Evolutionary conservation across 2,329 filamentous ascomycete species (phyloP).

Genomic region (Colletotrichum sp.): DNA sequence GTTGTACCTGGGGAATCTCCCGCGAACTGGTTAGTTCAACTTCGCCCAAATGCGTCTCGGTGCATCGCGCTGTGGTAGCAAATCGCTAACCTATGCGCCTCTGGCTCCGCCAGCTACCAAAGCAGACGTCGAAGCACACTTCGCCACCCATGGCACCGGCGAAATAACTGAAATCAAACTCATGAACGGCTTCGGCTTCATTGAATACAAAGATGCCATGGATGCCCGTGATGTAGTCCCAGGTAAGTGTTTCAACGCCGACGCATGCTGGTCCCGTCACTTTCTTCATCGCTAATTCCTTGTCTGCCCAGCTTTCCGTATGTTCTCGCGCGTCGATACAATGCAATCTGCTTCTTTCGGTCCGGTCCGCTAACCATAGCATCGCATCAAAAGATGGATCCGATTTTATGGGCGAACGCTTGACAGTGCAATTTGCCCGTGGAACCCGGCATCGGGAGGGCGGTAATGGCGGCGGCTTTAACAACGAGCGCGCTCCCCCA

Average conservation of each 20-base stretch:
- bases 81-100: background rate
- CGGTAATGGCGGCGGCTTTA: constrained; percentile 37
- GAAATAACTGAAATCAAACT: constrained; percentile 99
- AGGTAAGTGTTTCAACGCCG: constrained; percentile 64
- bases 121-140: constrained; percentile 94
- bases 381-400: constrained; percentile 77
- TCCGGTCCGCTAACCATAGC: constrained; percentile 20
- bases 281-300: background rate
- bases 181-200: constrained; percentile 99
- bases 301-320: constrained; percentile 62
- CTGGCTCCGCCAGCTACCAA: constrained; percentile 80
- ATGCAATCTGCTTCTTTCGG: constrained; percentile 4
- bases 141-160: constrained; percentile 93
- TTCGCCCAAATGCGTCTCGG: background rate
- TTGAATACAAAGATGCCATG: constrained; percentile 98
- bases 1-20: constrained; percentile 97
- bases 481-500: constrained; percentile 62
- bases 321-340: constrained; percentile 34
- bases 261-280: constrained; percentile 1
- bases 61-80: background rate
- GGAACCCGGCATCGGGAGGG: constrained; percentile 68
- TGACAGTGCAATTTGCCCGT: constrained; percentile 97
- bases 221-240: constrained; percentile 98
- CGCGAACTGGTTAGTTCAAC: constrained; percentile 81
- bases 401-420: constrained; percentile 96